Percentiles rank a stretch among this genome's conserved stretches.
phyloP scores from a whole-genome alignment of 805 yeast species.

The Barnettozyma salicaria region DNA sequence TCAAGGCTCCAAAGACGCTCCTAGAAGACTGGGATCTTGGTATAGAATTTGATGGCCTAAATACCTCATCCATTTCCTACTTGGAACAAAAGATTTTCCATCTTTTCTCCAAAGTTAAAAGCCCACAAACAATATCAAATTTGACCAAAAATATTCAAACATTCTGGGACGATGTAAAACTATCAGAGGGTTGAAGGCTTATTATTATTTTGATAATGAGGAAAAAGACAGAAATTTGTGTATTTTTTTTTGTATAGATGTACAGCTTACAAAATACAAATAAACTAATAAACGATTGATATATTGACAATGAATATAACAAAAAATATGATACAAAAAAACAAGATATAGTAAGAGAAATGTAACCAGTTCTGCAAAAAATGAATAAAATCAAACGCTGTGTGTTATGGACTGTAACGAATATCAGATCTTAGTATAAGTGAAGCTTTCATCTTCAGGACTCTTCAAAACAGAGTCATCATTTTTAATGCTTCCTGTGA shows the following conservation, averaged over 20 bases:
- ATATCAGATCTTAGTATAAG: not conserved
- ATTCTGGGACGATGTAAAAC: slow-evolving; percentile 7
- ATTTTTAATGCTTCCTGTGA: slow-evolving; percentile 7
- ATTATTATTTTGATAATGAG: no score
- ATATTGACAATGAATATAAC: no score
- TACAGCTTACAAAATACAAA: no score
- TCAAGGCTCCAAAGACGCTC: slow-evolving; percentile 5
- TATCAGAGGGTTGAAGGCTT: not conserved
- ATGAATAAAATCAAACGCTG: no score
- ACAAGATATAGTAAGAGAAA: no score
- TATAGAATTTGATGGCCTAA: slow-evolving; percentile 4
- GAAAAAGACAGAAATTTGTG: no score
- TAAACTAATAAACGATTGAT: no score
- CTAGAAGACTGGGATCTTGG: slow-evolving; percentile 23
- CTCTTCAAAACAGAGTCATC: not conserved
- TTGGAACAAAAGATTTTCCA: slow-evolving; percentile 10
- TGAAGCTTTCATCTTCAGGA: not conserved
- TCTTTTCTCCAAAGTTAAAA: slow-evolving; percentile 5
- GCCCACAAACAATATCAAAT: not conserved
- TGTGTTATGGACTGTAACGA: no score
- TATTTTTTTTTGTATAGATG: no score
- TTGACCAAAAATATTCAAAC: slow-evolving; percentile 3
- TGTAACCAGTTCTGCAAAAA: no score
- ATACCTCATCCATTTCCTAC: slow-evolving; percentile 5
- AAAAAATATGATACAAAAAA: no score